phyloP scores from a whole-genome alignment of 306 rosid species.

The Prunus mongolica region DNA sequence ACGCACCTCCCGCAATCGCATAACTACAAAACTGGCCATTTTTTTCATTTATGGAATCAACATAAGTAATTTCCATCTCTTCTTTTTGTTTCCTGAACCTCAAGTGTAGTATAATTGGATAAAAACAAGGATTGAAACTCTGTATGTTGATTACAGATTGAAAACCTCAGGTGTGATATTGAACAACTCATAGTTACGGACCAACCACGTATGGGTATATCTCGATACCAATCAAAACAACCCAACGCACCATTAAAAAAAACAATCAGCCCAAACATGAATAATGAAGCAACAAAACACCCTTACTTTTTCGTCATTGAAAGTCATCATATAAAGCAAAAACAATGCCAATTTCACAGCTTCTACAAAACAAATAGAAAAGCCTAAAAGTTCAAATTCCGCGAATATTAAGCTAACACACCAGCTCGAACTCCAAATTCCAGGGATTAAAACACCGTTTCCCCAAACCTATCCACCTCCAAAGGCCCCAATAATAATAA shows the following conservation, averaged over 20 bases:
- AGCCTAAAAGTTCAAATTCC: background rate
- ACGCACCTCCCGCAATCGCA: background rate
- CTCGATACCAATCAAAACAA: background rate
- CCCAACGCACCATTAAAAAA: background rate
- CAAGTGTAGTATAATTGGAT: background rate
- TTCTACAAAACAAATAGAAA: background rate
- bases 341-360: background rate
- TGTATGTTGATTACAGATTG: background rate
- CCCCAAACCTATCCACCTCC: background rate
- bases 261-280: background rate
- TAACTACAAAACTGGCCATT: background rate
- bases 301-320: no score
- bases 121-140: background rate
- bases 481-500: background rate
- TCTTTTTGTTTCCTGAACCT: background rate
- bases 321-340: background rate
- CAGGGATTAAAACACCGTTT: background rate
- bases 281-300: background rate
- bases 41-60: background rate
- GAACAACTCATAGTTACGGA: background rate
- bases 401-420: background rate
- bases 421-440: conserved; percentile 8
- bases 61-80: background rate
- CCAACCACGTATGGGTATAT: background rate
- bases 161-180: background rate